Base-by-base conservation (phyloP, 176 grass and related monocot species). In the Luzula sylvatica region DNA sequence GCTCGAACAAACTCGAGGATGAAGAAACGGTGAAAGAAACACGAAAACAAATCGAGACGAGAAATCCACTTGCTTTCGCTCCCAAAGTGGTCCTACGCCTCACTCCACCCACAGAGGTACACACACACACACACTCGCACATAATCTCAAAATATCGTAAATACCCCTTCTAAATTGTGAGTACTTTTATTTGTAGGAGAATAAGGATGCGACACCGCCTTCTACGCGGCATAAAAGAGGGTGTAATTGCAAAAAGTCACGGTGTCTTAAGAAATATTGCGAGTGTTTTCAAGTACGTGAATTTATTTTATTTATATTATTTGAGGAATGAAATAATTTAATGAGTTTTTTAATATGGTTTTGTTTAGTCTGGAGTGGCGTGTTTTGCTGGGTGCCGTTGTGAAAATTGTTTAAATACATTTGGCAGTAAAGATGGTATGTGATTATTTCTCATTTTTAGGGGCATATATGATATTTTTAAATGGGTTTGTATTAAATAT, bases 161-260 rank as follows among this genome's bases (percentile, higher is more conserved):
- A n/a, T n/a, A n/a, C n/a, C n/a, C n/a, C n/a, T n/a, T n/a, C n/a
- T n/a, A n/a, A n/a, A n/a, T n/a, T n/a, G n/a, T n/a, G n/a, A n/a
- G n/a, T n/a, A n/a, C n/a, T 15, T 62, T 30, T 6, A 22, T 46
- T 14, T 64, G 28, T 39, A 72, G 69, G 69, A 72, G 23, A 72
- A 20, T 54, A 23, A 42, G 18, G 47, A 50, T 13, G 35, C 18
- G 7, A 72, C 69, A 29, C 69, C 69, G 22, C 25, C 18, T 42
- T 72, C 69, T 44, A 59, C 69, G 3, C 61, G 69, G 45, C 69
- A 72, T 20, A 72, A 72, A 52, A 72, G 57, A 64, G 69, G 69
- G 29, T 72, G 69, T 30, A 72, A 72, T 54, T 72, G 69, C 46
- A 72, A 72, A 52, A 72, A 72, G 23, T 72, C 69, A 53, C 56